Base-by-base conservation (phyloP, 805 yeast genomes). In the Ogataea methanolica region DNA sequence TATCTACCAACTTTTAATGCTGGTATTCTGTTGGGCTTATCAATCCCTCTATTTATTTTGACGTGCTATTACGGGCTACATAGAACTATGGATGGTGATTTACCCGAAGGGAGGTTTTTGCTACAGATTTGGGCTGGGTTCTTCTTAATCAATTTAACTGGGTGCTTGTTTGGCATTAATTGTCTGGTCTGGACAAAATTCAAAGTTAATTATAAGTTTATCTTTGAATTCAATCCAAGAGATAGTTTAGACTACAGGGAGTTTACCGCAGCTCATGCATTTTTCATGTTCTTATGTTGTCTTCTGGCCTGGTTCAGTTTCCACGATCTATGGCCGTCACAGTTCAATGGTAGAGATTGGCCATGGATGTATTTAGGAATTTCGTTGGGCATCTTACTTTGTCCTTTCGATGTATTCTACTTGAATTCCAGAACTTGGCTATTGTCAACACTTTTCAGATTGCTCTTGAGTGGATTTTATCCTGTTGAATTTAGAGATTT, bases 401-500 rank as follows among this genome's bases (percentile, higher is more conserved):
- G 83, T 65, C 97, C 97, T 0, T 71, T 82, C 9, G 72, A 75
- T 43, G 70, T 76, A 2, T 65, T 82, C 38, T 82, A 72, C 57
- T 73, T 77, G 35, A 67, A 78, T n/a, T 75, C 96, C 9, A 75
- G 97, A 54, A 74, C 74, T 48, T 94, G 97, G 97, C 58, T 92
- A 2, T 70, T 84, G 17, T 67, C 82, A 14, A 82, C 95, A 0
- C 47, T 83, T 1, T 78, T 91, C 74, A 74, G 99, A 59, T 69
- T 94, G 42, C 33, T 84, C 0, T 71, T 87, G 9, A 85, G 96
- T 1, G 98, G 98, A 0, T 72, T 90, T 38, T 94, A 85, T 59
- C 97, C 98, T 0, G 97, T 94, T 45, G 98, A 92, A 67, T 94
- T 94, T 62, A 76, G 91, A 47, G 99, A 94, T 66, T 92, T 94